Evolutionary conservation across 2,329 filamentous ascomycete species (phyloP), one percentile per base, ranked within the genome.

Genomic region (Tricladium varicosporioides): DNA sequence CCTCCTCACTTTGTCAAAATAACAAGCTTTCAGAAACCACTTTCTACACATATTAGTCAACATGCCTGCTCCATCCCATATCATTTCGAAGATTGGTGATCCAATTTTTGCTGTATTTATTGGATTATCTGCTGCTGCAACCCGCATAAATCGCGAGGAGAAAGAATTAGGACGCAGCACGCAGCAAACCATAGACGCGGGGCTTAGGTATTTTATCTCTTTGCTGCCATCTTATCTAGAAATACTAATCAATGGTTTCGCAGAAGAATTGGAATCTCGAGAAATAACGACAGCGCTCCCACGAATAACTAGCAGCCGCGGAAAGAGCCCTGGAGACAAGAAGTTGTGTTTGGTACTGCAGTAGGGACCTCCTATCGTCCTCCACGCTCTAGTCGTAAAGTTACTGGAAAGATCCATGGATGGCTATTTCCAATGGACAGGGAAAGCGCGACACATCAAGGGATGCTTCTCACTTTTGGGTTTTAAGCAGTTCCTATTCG

Each of bases 71-170:
- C 63, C 70, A 54, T 55, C 62, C 2, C 60, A 71, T 55, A 57
- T 70, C 32, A 69, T 70, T 22, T 70, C 68, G 47, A 81, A 78
- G 67, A 61, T 77, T 58, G 74, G 72, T 5, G 81, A 84, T 64
- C 81, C 81, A 32, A 54, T 83, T 57, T 84, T 84, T 64, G 80
- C 80, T 19, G 56, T 78, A 40, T 69, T 74, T 59, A 80, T 83
- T 65, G 81, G 81, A 48, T 67, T 77, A 9, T 74, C 76, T 8
- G 79, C 81, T n/a, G 77, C 80, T 11, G 69, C 74, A 18, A 70
- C 79, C 16, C 76, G 80, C n/a, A 80, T 83, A 61, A 78, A 76
- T 55, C 75, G 80, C 11, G 81, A 83, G 61, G 76, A 83, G 67
- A 73, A 70, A 44, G 79, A 81, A 61, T 48, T 60, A 7, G 69